A percentile compares a stretch with the other conserved stretches of the same genome.
These are phyloP conservation scores for Boletellus ananas DNA, from an alignment of 768 basidiomycete species.

Conservation along the genomic window DNA sequence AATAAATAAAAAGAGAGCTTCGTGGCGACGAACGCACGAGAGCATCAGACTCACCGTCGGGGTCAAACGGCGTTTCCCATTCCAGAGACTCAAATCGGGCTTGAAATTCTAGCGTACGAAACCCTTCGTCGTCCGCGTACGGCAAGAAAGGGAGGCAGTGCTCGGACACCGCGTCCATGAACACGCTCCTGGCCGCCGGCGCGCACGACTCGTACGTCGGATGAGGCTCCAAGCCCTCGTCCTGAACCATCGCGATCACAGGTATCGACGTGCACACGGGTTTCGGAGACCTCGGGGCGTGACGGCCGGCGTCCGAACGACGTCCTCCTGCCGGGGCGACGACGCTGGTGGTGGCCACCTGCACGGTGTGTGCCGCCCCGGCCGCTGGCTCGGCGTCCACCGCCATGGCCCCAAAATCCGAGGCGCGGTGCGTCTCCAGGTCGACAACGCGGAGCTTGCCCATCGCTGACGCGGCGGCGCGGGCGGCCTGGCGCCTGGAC, in stretches of 20 bases:
- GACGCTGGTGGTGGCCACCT: slow-evolving; percentile 11
- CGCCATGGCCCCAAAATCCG: too few species aligned
- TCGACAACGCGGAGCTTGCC: slow-evolving; percentile 1
- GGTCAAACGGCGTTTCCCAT: slow-evolving; percentile 43
- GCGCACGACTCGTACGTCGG: slow-evolving; percentile 47
- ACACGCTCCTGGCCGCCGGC: slow-evolving; percentile 35
- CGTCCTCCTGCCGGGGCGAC: not conserved
- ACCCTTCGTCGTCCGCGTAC: slow-evolving; percentile 44
- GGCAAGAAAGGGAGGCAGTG: slow-evolving; percentile 35
- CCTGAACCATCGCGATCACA: slow-evolving; percentile 11
- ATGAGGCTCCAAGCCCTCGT: slow-evolving; percentile 15
- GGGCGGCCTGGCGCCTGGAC: slow-evolving; percentile 8
- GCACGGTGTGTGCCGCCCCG: not conserved
- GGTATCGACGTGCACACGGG: slow-evolving; percentile 6
- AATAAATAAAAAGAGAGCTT: too few species aligned
- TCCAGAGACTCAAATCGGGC: slow-evolving; percentile 21
- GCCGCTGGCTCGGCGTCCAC: not conserved
- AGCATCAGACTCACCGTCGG: slow-evolving; percentile 42
- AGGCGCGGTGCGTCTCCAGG: too few species aligned
- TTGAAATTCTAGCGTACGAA: slow-evolving; percentile 32
- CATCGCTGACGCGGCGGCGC: slow-evolving; percentile 11
- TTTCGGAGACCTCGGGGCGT: too few species aligned
- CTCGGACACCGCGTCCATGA: not conserved
- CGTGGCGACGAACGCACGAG: not conserved
- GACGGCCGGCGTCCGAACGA: too few species aligned